phyloP scores from a whole-genome alignment of 192 early-diverging fungal species.

The Haplosporangium gracile region DNA sequence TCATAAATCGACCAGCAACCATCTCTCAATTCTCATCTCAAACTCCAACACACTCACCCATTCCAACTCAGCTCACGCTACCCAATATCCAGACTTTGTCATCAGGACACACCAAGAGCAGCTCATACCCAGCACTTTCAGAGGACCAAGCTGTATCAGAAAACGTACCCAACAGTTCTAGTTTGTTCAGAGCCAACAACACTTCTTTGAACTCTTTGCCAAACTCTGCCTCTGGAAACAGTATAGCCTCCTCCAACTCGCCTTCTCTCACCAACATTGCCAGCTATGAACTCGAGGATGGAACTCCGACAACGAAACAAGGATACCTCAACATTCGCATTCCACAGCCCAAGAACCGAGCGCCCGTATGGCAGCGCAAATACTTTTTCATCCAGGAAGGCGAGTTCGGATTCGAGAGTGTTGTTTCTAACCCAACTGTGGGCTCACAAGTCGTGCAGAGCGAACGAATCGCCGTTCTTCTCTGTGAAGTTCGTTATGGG shows the following conservation, averaged over 20 bases:
- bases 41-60: background rate
- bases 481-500: constrained; percentile 67
- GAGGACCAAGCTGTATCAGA: background rate
- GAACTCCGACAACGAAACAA: constrained; percentile 68
- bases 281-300: background rate
- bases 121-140: background rate
- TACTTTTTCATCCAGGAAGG: constrained; percentile 77
- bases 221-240: background rate
- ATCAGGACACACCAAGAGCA: background rate
- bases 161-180: background rate
- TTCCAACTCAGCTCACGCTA: constrained; percentile 13
- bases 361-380: constrained; percentile 67
- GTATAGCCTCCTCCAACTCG: background rate
- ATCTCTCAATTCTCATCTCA: constrained; percentile 20
- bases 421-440: constrained; percentile 61
- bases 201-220: background rate
- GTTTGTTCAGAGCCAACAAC: background rate
- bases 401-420: constrained; percentile 62
- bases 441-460: constrained; percentile 65
- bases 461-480: constrained; percentile 67
- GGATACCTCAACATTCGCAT: constrained; percentile 71
- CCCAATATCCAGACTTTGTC: background rate
- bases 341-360: constrained; percentile 59
- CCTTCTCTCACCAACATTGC: background rate
- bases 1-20: constrained; percentile 27